Evolutionary conservation across 257 asterid genomes (phyloP).

Genomic region (Orobanche coerulescens): DNA sequence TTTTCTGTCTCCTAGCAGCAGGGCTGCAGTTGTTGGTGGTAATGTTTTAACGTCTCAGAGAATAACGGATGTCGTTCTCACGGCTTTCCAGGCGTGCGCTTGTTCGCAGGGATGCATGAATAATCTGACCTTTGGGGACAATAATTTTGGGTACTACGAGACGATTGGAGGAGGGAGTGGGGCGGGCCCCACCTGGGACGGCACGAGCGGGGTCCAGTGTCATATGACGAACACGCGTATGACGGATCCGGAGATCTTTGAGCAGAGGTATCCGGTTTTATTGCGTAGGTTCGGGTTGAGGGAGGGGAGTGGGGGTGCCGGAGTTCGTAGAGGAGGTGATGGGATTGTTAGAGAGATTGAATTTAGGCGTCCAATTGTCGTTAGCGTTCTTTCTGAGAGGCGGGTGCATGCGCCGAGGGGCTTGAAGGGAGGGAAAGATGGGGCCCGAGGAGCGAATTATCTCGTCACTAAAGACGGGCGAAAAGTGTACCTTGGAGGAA

Average conservation of each 20-base stretch:
- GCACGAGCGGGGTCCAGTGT: constrained; percentile 93
- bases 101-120: constrained; percentile 99
- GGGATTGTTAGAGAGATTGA: constrained; percentile 87
- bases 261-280: constrained; percentile 88
- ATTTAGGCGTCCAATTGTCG: constrained; percentile 63
- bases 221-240: constrained; percentile 98
- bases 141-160: constrained; percentile 83
- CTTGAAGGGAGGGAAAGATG: constrained; percentile 61
- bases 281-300: constrained; percentile 68
- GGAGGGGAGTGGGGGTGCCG: constrained; percentile 79
- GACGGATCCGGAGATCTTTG: constrained; percentile 96
- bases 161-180: constrained; percentile 96
- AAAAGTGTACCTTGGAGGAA: constrained; percentile 75
- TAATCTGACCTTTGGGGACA: constrained; percentile 82
- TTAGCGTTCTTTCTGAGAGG: constrained; percentile 88
- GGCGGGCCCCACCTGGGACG: constrained; percentile 89
- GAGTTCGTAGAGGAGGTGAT: constrained; percentile 75
- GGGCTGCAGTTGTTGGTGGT: constrained; percentile 94
- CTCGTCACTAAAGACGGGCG: constrained; percentile 58
- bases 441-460: constrained; percentile 78
- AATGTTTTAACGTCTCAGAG: constrained; percentile 93
- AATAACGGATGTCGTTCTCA: constrained; percentile 79
- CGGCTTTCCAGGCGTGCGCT: constrained; percentile 89
- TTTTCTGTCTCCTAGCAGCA: constrained; percentile 85
- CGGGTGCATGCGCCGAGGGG: constrained; percentile 95